Base-by-base conservation (phyloP, 23 red algal species). In the Agarophyton chilense region DNA sequence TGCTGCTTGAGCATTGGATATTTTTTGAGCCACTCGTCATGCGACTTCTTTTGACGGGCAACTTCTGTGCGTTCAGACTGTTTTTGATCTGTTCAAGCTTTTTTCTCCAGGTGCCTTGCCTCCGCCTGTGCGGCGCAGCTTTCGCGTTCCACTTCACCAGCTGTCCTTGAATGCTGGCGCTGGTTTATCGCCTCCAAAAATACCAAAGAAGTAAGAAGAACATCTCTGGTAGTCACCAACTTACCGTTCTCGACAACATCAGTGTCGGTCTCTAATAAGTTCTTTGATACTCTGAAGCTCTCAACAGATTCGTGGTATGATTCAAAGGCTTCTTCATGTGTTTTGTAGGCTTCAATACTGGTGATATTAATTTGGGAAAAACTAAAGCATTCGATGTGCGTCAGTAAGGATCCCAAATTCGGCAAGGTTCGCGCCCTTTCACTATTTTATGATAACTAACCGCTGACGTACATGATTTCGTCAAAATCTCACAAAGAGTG, bases 401-500 rank as follows among this genome's bases (percentile, higher is more conserved):
- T 70, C 39, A 2, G 63, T 43, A 12, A 24, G 4, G 4, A 26
- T 70, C 63, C 63, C 63, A 70, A 40, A 70, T 16, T 2, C 63
- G 21, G 32, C 63, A 70, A 3, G 63, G 21, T 12, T 43, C 39
- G 63, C 22, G 32, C 2, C 63, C 63, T 38, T 43, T 70, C 63
- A 38, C 39, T 19, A 70, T 70, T 17, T 70, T 70, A 16, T 24
- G 16, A 24, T 40, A 70, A 19, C 13, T n/a, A 32, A 70, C 63
- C 4, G 63, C 63, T 26, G 22, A 26, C 3, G 22, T 70, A 19
- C 32, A 70, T 2, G 10, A 10, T 2, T 8, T 31, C 17, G 21
- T 70, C 21, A 70, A 43, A 13, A 70, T 70, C 63, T 70, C 21
- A 43, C 63, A 70, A 40, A 70, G 34, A 9, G 63, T 70, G 63